Conservation (phyloP, 257 asterid species). For the Penstemon davidsonii region DNA sequence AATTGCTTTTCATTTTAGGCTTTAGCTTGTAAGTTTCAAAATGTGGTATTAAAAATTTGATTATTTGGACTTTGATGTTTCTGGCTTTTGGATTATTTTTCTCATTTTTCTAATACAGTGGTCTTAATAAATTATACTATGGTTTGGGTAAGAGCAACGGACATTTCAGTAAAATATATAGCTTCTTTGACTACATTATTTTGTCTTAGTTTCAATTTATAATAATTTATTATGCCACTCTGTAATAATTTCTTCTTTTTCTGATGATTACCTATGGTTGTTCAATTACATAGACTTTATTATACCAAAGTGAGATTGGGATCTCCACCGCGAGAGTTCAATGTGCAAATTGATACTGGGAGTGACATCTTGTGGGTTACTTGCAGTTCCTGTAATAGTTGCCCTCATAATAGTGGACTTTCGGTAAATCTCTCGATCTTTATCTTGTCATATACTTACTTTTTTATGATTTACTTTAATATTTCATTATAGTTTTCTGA, state of each 20-base stretch:
- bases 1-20: background rate
- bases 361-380: slow-evolving; percentile 79
- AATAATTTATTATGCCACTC: background rate
- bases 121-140: background rate
- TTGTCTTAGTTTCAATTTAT: slow-evolving; percentile 9
- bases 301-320: slow-evolving; percentile 73
- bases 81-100: slow-evolving; percentile 3
- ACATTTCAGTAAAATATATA: background rate
- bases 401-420: slow-evolving; percentile 60
- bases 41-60: slow-evolving; percentile 13
- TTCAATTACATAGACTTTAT: slow-evolving; percentile 52
- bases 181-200: slow-evolving; percentile 23
- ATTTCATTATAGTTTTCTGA: slow-evolving; percentile 11
- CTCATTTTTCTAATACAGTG: background rate
- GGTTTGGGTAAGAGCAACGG: background rate
- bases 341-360: slow-evolving; percentile 79
- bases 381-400: slow-evolving; percentile 56
- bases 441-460: slow-evolving; percentile 3
- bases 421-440: slow-evolving; percentile 41
- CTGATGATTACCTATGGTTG: slow-evolving; percentile 13
- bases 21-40: slow-evolving; percentile 3
- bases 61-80: slow-evolving; percentile 22
- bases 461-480: background rate
- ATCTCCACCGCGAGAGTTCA: slow-evolving; percentile 60
- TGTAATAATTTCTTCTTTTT: slow-evolving; percentile 3